A percentile compares a stretch with the other conserved stretches of the same genome.
phyloP scores from a whole-genome alignment of 75 land plant species.

The Cryptomeria japonica region DNA sequence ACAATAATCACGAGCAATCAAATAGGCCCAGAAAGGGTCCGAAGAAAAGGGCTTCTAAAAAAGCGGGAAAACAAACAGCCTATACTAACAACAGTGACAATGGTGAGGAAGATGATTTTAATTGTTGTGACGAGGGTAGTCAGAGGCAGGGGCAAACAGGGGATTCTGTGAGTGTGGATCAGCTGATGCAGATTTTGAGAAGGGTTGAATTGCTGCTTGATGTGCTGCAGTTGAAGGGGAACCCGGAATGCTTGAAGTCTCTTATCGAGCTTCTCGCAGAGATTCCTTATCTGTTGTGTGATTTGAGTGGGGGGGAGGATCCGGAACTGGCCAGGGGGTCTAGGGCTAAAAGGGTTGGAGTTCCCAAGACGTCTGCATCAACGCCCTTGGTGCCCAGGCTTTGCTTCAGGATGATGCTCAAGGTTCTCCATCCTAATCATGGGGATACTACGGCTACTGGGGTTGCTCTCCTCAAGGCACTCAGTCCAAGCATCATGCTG shows the following conservation, averaged over 20 bases:
- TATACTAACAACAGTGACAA: background rate
- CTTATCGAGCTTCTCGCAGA: constrained; percentile 59
- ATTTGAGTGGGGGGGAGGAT: constrained; percentile 9
- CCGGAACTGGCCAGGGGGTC: background rate
- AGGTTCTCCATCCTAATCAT: constrained; percentile 47
- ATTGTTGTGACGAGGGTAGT: background rate
- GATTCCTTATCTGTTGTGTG: constrained; percentile 41
- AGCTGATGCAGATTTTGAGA: constrained; percentile 26
- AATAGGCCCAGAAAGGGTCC: constrained; percentile 3
- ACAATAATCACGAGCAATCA: background rate
- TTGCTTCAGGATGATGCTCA: constrained; percentile 42
- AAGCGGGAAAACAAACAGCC: background rate
- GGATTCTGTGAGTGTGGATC: constrained; percentile 14
- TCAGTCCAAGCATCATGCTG: constrained; percentile 53
- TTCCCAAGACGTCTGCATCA: background rate
- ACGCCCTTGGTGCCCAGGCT: constrained; percentile 16
- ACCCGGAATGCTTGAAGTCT: constrained; percentile 61
- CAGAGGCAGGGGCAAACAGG: background rate
- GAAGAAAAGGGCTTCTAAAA: constrained; percentile 10
- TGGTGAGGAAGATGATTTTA: background rate
- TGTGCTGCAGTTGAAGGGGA: constrained; percentile 51
- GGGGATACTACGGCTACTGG: constrained; percentile 47
- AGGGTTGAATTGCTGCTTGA: constrained; percentile 35
- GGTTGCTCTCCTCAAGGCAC: constrained; percentile 49
- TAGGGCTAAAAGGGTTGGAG: background rate